Percentiles rank a stretch among this genome's conserved stretches.
Evolutionary conservation across 192 early-diverging fungal genomes (phyloP).

Genomic region (Rhizophagus prolifer): DNA sequence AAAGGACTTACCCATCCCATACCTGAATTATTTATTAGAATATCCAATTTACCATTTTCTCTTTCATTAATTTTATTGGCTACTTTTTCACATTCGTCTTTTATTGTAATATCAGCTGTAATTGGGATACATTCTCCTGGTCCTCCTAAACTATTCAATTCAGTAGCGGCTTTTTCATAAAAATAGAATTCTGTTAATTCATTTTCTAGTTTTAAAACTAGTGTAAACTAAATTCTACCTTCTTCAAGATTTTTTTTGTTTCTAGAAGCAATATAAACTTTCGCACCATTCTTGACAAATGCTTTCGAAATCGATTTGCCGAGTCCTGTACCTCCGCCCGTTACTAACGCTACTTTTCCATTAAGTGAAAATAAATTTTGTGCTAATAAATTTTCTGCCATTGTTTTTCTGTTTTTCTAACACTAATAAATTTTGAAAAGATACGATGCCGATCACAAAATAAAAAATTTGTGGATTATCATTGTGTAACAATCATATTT

Average conservation of each 20-base stretch:
- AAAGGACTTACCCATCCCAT: conserved; percentile 35
- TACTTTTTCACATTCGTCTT: conserved; percentile 33
- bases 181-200: too few relatives aligned
- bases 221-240: background rate
- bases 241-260: background rate
- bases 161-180: conserved; percentile 45
- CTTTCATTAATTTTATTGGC: conserved; percentile 41
- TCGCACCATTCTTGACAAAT: conserved; percentile 89
- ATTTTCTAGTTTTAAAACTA: too few relatives aligned
- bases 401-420: background rate
- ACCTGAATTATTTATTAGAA: conserved; percentile 87
- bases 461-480: too few relatives aligned
- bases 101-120: conserved; percentile 59
- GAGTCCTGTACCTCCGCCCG: conserved; percentile 63
- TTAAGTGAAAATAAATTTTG: conserved; percentile 61
- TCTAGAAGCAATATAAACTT: conserved; percentile 88
- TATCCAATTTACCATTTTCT: conserved; percentile 62
- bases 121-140: conserved; percentile 54
- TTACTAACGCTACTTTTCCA: conserved; percentile 79
- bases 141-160: conserved; percentile 67
- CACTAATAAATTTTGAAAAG: too few relatives aligned
- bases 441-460: too few relatives aligned
- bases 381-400: conserved; percentile 3
- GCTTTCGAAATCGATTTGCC: conserved; percentile 61
- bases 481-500: too few relatives aligned